phyloP scores from a whole-genome alignment of 345 rosid genomes.

The Citrus inodora region DNA sequence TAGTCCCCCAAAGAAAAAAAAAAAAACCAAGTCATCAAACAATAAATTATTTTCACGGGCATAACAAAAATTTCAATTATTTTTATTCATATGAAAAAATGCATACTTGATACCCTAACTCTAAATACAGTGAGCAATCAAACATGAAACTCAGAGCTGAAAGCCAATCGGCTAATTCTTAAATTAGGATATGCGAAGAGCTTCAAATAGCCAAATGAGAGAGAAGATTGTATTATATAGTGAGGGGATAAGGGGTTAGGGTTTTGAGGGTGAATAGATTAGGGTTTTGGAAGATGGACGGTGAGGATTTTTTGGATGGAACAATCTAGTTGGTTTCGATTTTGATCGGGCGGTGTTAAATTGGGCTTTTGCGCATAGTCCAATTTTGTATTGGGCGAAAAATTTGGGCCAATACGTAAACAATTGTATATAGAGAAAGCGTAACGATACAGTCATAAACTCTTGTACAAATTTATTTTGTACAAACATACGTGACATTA shows the following conservation, averaged over 20 bases:
- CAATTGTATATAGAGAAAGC: no score
- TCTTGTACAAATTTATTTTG: no score
- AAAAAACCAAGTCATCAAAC: not conserved
- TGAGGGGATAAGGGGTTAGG: not conserved
- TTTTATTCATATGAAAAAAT: no score
- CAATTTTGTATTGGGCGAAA: no score
- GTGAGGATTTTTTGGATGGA: not conserved
- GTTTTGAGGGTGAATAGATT: not conserved
- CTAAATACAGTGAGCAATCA: not conserved
- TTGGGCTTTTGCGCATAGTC: not conserved
- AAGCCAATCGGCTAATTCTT: not conserved
- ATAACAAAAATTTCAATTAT: no score
- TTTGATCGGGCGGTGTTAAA: not conserved
- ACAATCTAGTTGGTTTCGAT: not conserved
- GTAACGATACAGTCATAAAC: no score
- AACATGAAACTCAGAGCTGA: not conserved
- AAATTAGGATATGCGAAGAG: not conserved
- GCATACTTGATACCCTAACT: no score
- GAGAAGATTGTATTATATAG: not conserved
- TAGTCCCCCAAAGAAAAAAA: constrained; percentile 4
- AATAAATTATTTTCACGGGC: no score
- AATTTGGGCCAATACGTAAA: not conserved
- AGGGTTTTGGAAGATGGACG: constrained; percentile 14
- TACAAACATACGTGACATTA: no score
- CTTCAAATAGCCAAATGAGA: not conserved